Base-by-base conservation (phyloP, 495 filamentous ascomycete species). In the Halenospora varia region DNA sequence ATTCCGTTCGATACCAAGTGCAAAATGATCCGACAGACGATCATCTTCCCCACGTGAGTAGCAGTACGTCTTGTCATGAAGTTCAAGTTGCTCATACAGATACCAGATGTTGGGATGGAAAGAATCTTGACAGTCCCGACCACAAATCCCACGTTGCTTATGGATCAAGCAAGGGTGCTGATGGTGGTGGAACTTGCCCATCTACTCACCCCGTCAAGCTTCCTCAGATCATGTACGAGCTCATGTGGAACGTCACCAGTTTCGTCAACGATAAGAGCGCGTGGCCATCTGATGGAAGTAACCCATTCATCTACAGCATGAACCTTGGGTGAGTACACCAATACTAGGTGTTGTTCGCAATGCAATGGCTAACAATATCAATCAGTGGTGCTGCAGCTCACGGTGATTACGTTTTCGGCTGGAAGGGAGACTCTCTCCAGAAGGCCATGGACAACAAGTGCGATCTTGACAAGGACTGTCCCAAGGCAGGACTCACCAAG, bases 51-150 rank as follows among this genome's bases (percentile, higher is more conserved):
- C 15, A 71, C 76, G 70, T 71, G 61, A 55, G 71, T 65, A 23
- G 3, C 17, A 19, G 3, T 18, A 17, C 10, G 2, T 41, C 24
- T 48, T 13, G 25, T 18, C 10, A 3, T 35, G 10, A 23, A 3
- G 3, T 25, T 3, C n/a, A 29, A 35, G 4, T 49, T 40, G 47
- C 61, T 71, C 3, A 66, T 52, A n/a, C 46, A 15, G 2, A 4
- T 35, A 20, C 15, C 35, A 46, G 40, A 40, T 96, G 90, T 78
- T 95, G 90, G 91, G 88, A 95, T 66, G 90, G 90, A 25, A 79
- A 85, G 58, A 80, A 90, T 10, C 75, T 84, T 40, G 57, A 60
- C 24, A n/a, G n/a, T n/a, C n/a, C n/a, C n/a, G n/a, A n/a, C n/a
- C n/a, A n/a, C n/a, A n/a, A n/a, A n/a, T n/a, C 72, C 9, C 83